Conservation (phyloP, 108 stramenopile species). For the Skeletonema potamos region DNA sequence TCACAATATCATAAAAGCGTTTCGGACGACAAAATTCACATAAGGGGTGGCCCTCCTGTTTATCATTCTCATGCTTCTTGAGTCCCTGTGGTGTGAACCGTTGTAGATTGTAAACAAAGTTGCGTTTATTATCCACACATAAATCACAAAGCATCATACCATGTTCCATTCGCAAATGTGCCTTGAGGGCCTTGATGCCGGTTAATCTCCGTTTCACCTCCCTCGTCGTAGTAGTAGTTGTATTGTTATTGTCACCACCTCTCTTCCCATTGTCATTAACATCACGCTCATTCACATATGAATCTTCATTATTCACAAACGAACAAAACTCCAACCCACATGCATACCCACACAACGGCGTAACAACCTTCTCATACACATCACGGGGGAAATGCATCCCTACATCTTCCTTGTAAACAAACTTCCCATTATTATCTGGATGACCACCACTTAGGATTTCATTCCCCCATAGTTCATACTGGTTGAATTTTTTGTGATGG, state of each 20-base stretch:
- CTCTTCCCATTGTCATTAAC: background rate
- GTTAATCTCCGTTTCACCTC: conserved; percentile 32
- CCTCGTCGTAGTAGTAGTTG: conserved; percentile 13
- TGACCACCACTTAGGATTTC: conserved; percentile 20
- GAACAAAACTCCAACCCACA: conserved; percentile 55
- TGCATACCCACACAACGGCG: conserved; percentile 62
- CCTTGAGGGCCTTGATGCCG: conserved; percentile 52
- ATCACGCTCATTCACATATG: conserved; percentile 22
- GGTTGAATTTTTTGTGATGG: conserved; percentile 38
- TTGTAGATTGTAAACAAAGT: conserved; percentile 69
- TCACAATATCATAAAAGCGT: conserved; percentile 78
- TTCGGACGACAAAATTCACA: conserved; percentile 86
- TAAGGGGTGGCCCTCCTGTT: conserved; percentile 80
- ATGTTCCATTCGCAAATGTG: conserved; percentile 76
- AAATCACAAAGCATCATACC: conserved; percentile 68
- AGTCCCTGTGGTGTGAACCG: conserved; percentile 68
- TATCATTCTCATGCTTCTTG: conserved; percentile 59
- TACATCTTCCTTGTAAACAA: conserved; percentile 61
- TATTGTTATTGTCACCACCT: conserved; percentile 10
- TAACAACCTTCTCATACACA: conserved; percentile 57
- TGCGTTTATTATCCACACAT: conserved; percentile 79
- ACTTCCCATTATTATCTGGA: conserved; percentile 48
- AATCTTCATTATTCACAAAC: conserved; percentile 38
- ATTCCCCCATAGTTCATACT: conserved; percentile 78
- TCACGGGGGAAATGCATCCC: conserved; percentile 75